Percentiles rank a stretch among this genome's conserved stretches.
phyloP scores from a whole-genome alignment of 2,329 filamentous ascomycete species.

The Sporothrix pseudoabietina region DNA sequence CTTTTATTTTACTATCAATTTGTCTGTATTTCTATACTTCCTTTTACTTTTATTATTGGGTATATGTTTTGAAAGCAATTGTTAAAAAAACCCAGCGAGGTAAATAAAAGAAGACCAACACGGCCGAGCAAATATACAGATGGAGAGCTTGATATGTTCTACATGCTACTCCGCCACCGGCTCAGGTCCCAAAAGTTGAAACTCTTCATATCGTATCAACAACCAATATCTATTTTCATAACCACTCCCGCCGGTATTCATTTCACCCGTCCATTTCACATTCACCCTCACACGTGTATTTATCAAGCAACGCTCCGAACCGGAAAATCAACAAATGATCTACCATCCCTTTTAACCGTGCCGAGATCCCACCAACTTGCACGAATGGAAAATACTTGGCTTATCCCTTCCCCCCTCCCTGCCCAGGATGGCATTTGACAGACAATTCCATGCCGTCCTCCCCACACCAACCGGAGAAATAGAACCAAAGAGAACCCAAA shows the following conservation, averaged over 20 bases:
- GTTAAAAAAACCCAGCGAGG: too few relatives aligned
- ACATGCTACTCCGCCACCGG: too few relatives aligned
- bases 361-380: not conserved
- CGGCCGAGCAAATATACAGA: too few relatives aligned
- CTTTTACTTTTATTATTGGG: too few relatives aligned
- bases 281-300: not conserved
- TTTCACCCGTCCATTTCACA: not conserved
- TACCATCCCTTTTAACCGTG: not conserved
- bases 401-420: not conserved
- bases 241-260: not conserved
- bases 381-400: constrained; percentile 1
- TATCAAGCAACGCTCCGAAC: not conserved
- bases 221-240: not conserved
- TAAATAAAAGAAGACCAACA: too few relatives aligned
- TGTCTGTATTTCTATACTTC: too few relatives aligned
- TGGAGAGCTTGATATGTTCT: too few relatives aligned
- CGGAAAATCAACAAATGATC: constrained; percentile 4
- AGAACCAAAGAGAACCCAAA: not conserved
- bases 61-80: too few relatives aligned
- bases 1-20: too few relatives aligned
- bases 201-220: not conserved
- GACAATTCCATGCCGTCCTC: not conserved
- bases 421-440: not conserved
- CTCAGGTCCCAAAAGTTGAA: too few relatives aligned
- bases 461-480: not conserved